These are phyloP conservation scores for Piloderma croceum DNA, from an alignment of 768 basidiomycete genomes.

Conservation along the genomic window DNA sequence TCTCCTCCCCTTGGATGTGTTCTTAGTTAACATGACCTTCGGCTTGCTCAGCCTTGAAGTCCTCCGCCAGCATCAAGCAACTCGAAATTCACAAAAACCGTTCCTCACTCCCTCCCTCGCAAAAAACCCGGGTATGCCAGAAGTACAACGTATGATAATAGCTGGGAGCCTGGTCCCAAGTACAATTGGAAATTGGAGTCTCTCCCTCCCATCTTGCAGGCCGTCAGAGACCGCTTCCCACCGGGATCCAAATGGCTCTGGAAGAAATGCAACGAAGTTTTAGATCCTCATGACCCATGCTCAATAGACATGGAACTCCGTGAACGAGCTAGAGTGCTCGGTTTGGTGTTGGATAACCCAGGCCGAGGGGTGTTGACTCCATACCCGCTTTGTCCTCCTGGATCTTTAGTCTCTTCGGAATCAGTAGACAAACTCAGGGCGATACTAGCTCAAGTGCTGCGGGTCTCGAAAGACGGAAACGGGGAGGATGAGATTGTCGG, in stretches of 20 bases:
- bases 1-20: conserved; percentile 2
- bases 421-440: background rate
- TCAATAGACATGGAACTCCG: background rate
- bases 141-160: background rate
- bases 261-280: background rate
- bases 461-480: background rate
- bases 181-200: background rate
- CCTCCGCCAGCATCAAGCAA: background rate
- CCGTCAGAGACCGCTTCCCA: background rate
- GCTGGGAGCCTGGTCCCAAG: background rate
- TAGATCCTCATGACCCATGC: background rate
- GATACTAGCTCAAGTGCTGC: background rate
- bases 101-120: background rate
- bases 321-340: background rate
- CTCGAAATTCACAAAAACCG: background rate
- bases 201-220: background rate
- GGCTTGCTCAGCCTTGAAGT: background rate
- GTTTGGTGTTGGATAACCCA: background rate
- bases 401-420: background rate
- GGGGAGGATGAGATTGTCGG: background rate
- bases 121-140: background rate
- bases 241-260: background rate
- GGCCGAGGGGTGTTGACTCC: too few species aligned
- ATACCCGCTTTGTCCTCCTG: background rate
- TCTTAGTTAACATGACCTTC: background rate